Evolutionary conservation across 345 rosid species (phyloP).

Genomic region (Citrus sinensis): DVS_A1.0 CM039165.1:11896001-11896500

Average conservation of each 20-base stretch:
- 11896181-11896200: no score
- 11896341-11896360: background rate
- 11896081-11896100: constrained; percentile 25
- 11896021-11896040: constrained; percentile 23
- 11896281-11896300: no score
- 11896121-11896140: no score
- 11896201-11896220: no score
- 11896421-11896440: background rate
- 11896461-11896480: background rate
- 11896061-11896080: constrained; percentile 42
- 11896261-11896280: no score
- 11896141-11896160: no score
- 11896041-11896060: constrained; percentile 11
- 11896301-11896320: no score
- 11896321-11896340: background rate
- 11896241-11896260: no score
- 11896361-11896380: background rate
- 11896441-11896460: background rate
- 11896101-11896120: no score
- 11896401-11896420: background rate
- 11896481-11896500: background rate
- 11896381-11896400: background rate
- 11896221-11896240: no score
- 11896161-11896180: no score
- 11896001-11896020: constrained; percentile 9